Evolutionary conservation across 768 basidiomycete genomes (phyloP).

Genomic region (Tulasnella sp.): DNA sequence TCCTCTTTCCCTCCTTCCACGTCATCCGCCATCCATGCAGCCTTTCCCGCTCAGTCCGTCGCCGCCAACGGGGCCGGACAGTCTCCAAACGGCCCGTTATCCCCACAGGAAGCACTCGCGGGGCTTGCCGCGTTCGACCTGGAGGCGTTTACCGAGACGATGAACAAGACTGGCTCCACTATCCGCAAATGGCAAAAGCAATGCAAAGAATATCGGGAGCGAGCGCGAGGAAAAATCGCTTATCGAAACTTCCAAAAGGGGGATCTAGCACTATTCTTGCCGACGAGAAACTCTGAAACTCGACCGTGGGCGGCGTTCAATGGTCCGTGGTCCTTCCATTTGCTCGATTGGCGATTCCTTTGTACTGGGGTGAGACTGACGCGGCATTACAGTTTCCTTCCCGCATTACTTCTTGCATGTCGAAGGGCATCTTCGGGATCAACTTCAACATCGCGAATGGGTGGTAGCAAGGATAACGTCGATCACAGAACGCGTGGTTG

Average conservation of each 20-base stretch:
- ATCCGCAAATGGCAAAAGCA: constrained; percentile 98
- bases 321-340: constrained; percentile 57
- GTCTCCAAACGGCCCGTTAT: constrained; percentile 53
- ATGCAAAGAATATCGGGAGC: constrained; percentile 92
- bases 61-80: neutral
- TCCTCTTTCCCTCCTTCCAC: constrained; percentile 28
- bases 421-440: constrained; percentile 82
- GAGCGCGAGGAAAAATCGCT: constrained; percentile 95
- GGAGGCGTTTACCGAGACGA: constrained; percentile 80
- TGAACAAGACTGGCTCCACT: constrained; percentile 79
- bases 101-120: constrained; percentile 71
- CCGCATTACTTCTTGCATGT: constrained; percentile 97
- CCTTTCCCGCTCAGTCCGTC: neutral
- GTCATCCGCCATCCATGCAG: constrained; percentile 11
- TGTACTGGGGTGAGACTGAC: constrained; percentile 1
- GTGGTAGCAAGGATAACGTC: constrained; percentile 91
- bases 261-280: constrained; percentile 93
- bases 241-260: constrained; percentile 95
- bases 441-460: constrained; percentile 90
- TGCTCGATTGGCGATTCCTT: neutral
- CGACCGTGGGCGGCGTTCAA: constrained; percentile 99
- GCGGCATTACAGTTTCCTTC: constrained; percentile 74
- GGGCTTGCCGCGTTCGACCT: constrained; percentile 76
- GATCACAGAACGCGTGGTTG: constrained; percentile 82
- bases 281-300: constrained; percentile 89